phyloP scores from a whole-genome alignment of 1,139 yeast genomes.

The Kodamaea suecica region DNA sequence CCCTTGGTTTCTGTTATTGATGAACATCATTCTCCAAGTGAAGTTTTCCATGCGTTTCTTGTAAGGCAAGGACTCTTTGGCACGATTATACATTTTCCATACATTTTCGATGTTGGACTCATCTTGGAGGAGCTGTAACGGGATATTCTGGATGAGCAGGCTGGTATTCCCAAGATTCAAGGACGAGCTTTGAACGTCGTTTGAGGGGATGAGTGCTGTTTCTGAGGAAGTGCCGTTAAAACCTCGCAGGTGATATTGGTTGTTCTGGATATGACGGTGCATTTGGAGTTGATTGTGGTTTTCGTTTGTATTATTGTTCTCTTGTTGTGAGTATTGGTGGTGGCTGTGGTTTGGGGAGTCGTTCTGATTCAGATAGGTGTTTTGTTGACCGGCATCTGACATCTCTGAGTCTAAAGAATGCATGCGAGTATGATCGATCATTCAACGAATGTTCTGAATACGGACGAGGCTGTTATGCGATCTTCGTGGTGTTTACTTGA shows the following conservation, averaged over 20 bases:
- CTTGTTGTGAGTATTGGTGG: too few relatives aligned
- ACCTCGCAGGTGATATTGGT: too few relatives aligned
- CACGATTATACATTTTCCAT: conserved; percentile 80
- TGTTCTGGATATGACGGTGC: too few relatives aligned
- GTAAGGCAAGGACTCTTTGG: conserved; percentile 75
- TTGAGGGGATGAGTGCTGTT: not conserved
- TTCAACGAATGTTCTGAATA: too few relatives aligned
- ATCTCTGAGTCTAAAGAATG: not conserved
- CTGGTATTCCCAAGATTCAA: not conserved
- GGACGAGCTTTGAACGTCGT: not conserved
- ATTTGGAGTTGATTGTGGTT: too few relatives aligned
- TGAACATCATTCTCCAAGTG: conserved; percentile 82
- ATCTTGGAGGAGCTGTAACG: conserved; percentile 17
- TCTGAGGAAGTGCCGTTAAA: not conserved
- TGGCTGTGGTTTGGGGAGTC: too few relatives aligned
- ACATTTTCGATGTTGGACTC: conserved; percentile 54
- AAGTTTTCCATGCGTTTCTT: conserved; percentile 74
- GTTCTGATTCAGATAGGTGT: too few relatives aligned
- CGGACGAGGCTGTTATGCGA: too few relatives aligned
- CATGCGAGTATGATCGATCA: not conserved
- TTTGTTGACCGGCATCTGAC: too few relatives aligned
- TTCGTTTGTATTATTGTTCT: too few relatives aligned
- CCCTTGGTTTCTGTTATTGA: conserved; percentile 27
- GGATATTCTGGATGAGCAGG: not conserved
- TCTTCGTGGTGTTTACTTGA: too few relatives aligned